Percentiles rank a stretch among this genome's conserved stretches.
Evolutionary conservation across 1,284 basidiomycete genomes (phyloP).

Genomic region (Austropuccinia psidii): DNA sequence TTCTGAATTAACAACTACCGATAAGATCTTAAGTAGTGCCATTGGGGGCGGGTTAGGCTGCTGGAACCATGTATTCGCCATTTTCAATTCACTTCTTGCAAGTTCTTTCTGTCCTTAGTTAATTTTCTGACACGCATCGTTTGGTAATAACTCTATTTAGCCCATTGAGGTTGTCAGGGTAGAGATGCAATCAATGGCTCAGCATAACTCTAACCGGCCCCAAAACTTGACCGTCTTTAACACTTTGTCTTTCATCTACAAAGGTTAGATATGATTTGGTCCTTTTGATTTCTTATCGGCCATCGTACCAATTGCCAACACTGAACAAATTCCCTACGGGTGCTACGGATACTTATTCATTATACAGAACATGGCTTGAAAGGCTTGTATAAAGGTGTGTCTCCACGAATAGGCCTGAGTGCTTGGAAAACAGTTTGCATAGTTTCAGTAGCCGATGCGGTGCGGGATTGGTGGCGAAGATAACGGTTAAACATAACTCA

Average conservation of each 20-base stretch:
- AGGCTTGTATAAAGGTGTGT: conserved; percentile 32
- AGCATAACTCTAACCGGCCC: conserved; percentile 12
- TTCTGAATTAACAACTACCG: neutral
- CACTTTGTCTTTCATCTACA: conserved; percentile 31
- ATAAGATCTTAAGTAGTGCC: conserved; percentile 28
- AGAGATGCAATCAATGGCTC: conserved; percentile 36
- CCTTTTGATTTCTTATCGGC: neutral
- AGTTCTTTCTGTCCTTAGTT: too few relatives aligned
- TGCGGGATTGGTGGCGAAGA: conserved; percentile 29
- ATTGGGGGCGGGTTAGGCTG: conserved; percentile 30
- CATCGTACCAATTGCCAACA: neutral
- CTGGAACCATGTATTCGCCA: conserved; percentile 26
- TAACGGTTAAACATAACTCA: too few relatives aligned
- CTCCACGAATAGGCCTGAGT: conserved; percentile 31
- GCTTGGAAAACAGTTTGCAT: conserved; percentile 36
- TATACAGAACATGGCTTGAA: conserved; percentile 24
- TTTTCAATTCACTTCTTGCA: neutral
- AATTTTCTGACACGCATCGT: neutral
- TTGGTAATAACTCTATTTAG: neutral
- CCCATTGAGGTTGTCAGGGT: conserved; percentile 36
- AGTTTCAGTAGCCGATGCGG: conserved; percentile 24
- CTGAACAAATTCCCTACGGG: neutral
- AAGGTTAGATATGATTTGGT: neutral
- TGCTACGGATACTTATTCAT: neutral
- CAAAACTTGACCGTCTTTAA: conserved; percentile 32